Percentiles rank a stretch among this genome's conserved stretches.
phyloP scores from a whole-genome alignment of 2,329 filamentous ascomycete genomes.

The Cercospora nicotianae region DNA sequence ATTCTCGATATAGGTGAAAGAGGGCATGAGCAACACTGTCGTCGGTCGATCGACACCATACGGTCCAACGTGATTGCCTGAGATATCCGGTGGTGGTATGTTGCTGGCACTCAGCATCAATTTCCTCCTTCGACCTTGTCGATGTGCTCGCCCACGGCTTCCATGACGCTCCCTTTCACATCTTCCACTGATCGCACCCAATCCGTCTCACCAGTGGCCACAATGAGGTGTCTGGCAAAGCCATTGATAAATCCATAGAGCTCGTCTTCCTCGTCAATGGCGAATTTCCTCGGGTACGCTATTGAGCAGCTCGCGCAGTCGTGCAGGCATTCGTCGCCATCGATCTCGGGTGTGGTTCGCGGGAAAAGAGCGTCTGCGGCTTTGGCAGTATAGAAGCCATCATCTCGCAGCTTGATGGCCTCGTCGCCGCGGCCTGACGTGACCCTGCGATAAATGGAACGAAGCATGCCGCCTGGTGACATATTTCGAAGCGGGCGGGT shows the following conservation, averaged over 20 bases:
- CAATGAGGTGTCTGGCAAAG: conserved; percentile 85
- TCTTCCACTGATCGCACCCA: conserved; percentile 89
- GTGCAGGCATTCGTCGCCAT: conserved; percentile 84
- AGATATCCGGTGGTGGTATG: conserved; percentile 73
- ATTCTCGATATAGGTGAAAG: conserved; percentile 79
- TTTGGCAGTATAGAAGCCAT: conserved; percentile 51
- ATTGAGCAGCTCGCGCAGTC: conserved; percentile 83
- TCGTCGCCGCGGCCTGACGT: conserved; percentile 14
- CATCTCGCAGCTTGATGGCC: conserved; percentile 31
- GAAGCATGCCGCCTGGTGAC: conserved; percentile 21
- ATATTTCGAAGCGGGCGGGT: background rate
- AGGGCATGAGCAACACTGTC: conserved; percentile 77
- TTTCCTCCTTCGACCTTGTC: conserved; percentile 48
- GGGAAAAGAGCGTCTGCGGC: conserved; percentile 64
- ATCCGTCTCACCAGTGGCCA: conserved; percentile 93
- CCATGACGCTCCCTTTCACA: conserved; percentile 67
- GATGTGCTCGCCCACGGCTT: conserved; percentile 48
- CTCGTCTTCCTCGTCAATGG: conserved; percentile 72
- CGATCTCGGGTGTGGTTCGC: conserved; percentile 69
- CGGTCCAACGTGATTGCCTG: conserved; percentile 53
- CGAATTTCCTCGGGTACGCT: conserved; percentile 71
- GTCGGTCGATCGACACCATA: conserved; percentile 65
- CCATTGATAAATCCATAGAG: conserved; percentile 83
- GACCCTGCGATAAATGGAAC: conserved; percentile 15
- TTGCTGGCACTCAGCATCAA: conserved; percentile 92